phyloP scores from a whole-genome alignment of 352 stramenopile genomes.

The Globisporangium spiculum region DNA sequence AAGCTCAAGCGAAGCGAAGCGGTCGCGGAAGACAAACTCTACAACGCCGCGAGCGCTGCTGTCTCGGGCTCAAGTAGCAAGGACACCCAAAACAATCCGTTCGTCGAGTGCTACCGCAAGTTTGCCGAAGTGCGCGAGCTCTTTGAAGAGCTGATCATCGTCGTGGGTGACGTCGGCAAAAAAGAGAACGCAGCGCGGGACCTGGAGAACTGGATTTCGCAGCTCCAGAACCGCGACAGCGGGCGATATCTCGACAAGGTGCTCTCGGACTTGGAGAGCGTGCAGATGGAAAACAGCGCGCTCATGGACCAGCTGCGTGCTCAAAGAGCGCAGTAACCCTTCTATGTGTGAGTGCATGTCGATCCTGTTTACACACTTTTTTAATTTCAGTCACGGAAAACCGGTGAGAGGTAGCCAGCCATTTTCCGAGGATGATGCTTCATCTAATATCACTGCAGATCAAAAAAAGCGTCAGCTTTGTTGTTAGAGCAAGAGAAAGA shows the following conservation, averaged over 20 bases:
- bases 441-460: constrained; percentile 15
- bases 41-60: constrained; percentile 47
- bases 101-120: constrained; percentile 82
- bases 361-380: not conserved
- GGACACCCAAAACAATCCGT: constrained; percentile 29
- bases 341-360: not conserved
- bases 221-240: constrained; percentile 73
- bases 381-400: constrained; percentile 30
- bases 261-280: constrained; percentile 62
- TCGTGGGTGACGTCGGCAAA: constrained; percentile 65
- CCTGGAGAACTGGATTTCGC: constrained; percentile 80
- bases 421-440: not conserved
- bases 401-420: constrained; percentile 9
- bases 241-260: constrained; percentile 70
- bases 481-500: not conserved
- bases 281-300: constrained; percentile 66
- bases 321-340: not conserved
- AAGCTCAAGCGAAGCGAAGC: constrained; percentile 84
- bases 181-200: constrained; percentile 76
- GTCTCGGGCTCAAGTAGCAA: constrained; percentile 8
- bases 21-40: constrained; percentile 84
- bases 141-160: constrained; percentile 78
- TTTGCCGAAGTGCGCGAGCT: constrained; percentile 79
- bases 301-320: constrained; percentile 50
- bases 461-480: not conserved